Evolutionary conservation across 2,329 filamentous ascomycete species (phyloP).

Genomic region (Penicillium sp.): DNA sequence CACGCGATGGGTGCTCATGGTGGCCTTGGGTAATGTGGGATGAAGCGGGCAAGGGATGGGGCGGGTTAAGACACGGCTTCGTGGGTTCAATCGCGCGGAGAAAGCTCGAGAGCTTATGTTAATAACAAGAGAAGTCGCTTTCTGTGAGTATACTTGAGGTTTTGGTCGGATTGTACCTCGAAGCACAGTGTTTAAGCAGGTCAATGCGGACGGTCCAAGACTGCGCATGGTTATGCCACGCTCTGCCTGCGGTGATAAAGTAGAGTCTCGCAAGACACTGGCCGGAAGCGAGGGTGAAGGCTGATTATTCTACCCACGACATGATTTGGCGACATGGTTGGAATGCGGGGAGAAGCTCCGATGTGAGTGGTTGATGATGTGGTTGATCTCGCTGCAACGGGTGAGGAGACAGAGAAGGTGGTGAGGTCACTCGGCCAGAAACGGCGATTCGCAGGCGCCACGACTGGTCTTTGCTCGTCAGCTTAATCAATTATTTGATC

Average conservation of each 20-base stretch:
- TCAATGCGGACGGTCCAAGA: not conserved
- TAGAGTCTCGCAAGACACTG: not conserved
- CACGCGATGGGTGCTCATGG: constrained; percentile 32
- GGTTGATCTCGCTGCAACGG: not conserved
- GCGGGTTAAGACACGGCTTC: not conserved
- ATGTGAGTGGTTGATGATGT: constrained; percentile 14
- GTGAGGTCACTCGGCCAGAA: constrained; percentile 22
- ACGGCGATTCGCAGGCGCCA: constrained; percentile 3
- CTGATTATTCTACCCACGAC: not conserved
- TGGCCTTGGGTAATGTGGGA: constrained; percentile 7
- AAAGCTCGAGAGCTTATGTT: not conserved
- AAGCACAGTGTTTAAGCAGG: not conserved
- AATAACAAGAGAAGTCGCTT: not conserved
- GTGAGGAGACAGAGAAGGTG: not conserved
- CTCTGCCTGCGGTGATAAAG: not conserved
- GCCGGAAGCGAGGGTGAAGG: not conserved
- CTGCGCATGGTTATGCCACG: constrained; percentile 10
- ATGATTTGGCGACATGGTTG: constrained; percentile 6
- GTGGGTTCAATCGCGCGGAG: not conserved
- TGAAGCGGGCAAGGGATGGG: not conserved
- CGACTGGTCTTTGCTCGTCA: not conserved
- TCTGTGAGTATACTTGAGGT: not conserved
- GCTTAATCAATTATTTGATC: not conserved
- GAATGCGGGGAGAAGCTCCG: not conserved
- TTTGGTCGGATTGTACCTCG: not conserved